A percentile compares a stretch with the other conserved stretches of the same genome.
phyloP scores from a whole-genome alignment of 345 rosid genomes.

The Pistacia vera region DNA sequence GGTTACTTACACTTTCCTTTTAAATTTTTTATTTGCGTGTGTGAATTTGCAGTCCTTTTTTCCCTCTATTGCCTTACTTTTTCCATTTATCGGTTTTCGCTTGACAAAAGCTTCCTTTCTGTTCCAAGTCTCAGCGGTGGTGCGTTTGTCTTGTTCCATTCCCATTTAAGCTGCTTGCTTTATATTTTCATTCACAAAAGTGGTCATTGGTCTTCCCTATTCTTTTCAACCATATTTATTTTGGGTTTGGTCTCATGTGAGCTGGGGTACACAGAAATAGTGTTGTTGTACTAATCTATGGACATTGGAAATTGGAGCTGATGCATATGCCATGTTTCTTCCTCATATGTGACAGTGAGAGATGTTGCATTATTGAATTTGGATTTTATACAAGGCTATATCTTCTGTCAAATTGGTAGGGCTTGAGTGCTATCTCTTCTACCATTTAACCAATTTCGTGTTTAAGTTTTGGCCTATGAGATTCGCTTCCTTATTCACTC shows the following conservation, averaged over 20 bases:
- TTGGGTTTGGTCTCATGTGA: neutral
- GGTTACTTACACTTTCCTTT: constrained; percentile 1
- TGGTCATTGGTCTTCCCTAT: neutral
- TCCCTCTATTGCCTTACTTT: neutral
- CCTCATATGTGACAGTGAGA: constrained; percentile 3
- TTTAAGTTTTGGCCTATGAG: too few species aligned
- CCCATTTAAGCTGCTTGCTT: neutral
- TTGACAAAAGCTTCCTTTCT: constrained; percentile 19
- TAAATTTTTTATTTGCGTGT: constrained; percentile 12
- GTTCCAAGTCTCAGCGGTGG: constrained; percentile 9
- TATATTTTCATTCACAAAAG: neutral
- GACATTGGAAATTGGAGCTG: constrained; percentile 34
- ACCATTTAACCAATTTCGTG: neutral
- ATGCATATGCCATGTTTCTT: constrained; percentile 4
- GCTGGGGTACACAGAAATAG: neutral
- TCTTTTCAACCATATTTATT: neutral
- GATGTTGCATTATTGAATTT: neutral
- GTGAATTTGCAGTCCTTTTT: constrained; percentile 18
- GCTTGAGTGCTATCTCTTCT: neutral
- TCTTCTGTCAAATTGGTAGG: too few species aligned
- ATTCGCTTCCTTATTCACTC: too few species aligned
- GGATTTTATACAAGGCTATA: neutral
- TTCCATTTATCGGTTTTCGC: constrained; percentile 23
- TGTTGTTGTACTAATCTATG: neutral
- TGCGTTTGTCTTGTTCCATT: neutral